Evolutionary conservation across 164 flowering plant genomes (phyloP).

Genomic region (Stephania cephalantha): DNA sequence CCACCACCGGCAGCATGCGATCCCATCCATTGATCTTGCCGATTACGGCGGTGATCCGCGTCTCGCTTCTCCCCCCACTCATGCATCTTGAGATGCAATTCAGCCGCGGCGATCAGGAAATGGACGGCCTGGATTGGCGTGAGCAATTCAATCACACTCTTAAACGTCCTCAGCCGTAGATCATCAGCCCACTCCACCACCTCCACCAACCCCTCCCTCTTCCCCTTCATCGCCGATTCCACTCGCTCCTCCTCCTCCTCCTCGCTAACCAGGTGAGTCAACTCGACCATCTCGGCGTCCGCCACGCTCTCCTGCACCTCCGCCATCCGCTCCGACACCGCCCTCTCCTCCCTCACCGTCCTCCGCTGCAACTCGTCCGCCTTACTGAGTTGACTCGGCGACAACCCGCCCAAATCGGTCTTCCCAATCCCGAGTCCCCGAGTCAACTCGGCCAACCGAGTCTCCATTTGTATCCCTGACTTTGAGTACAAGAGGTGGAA

Average conservation of each 20-base stretch:
- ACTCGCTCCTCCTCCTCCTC: conserved; percentile 19
- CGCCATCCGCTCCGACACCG: conserved; percentile 44
- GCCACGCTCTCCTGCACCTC: conserved; percentile 54
- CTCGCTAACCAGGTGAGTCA: conserved; percentile 34
- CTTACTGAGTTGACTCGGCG: conserved; percentile 31
- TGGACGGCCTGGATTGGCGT: conserved; percentile 45
- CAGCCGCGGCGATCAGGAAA: conserved; percentile 65
- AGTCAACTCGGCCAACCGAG: conserved; percentile 29
- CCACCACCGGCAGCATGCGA: no score
- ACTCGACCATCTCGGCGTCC: conserved; percentile 44
- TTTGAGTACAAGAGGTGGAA: conserved; percentile 67
- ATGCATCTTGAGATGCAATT: conserved; percentile 51
- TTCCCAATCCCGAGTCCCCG: conserved; percentile 29
- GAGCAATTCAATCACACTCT: conserved; percentile 28
- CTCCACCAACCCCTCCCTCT: conserved; percentile 30
- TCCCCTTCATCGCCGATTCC: conserved; percentile 21
- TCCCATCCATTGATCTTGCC: no score
- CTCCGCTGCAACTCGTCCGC: conserved; percentile 42
- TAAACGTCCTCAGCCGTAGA: conserved; percentile 46
- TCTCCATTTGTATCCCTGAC: conserved; percentile 55
- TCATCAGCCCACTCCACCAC: conserved; percentile 45
- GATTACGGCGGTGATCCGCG: neutral
- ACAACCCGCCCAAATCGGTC: conserved; percentile 38
- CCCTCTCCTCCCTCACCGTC: conserved; percentile 40
- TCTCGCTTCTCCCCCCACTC: conserved; percentile 52